Evolutionary conservation across 257 asterid genomes (phyloP).

Genomic region (Solanum pinnatisectum): DNA sequence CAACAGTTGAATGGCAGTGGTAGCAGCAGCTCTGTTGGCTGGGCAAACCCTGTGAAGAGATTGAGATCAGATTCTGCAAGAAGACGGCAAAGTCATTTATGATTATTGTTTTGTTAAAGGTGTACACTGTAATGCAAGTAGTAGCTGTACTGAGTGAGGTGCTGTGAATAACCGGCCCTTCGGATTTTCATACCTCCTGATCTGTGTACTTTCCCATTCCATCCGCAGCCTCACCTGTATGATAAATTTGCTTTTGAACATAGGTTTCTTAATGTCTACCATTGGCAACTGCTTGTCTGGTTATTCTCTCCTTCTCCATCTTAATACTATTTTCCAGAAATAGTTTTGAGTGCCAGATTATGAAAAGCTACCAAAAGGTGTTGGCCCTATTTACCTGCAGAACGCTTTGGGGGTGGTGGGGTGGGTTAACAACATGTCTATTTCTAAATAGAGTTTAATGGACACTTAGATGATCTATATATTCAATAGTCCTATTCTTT

Average conservation of each 20-base stretch:
- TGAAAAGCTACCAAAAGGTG: not conserved
- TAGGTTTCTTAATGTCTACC: not conserved
- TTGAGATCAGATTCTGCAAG: conserved; percentile 76
- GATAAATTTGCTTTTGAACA: not conserved
- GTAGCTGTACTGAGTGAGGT: conserved; percentile 8
- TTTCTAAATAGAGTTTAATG: not conserved
- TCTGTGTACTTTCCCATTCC: not conserved
- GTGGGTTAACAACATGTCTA: not conserved
- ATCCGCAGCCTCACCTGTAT: not conserved
- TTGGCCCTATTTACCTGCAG: not conserved
- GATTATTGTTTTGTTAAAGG: conserved; percentile 8
- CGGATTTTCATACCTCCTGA: conserved; percentile 8
- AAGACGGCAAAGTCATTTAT: conserved; percentile 77
- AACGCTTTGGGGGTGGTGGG: not conserved
- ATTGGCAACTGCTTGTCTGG: not conserved
- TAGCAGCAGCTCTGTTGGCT: conserved; percentile 54
- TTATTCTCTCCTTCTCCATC: not conserved
- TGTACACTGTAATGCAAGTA: conserved; percentile 8
- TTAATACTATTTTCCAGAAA: not conserved
- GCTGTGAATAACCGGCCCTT: conserved; percentile 18
- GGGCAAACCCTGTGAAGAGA: conserved; percentile 97
- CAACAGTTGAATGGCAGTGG: conserved; percentile 49
- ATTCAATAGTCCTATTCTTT: not conserved
- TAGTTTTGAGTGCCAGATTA: not conserved
- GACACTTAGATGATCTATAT: not conserved